phyloP scores from a whole-genome alignment of 2,329 filamentous ascomycete species.

The Fusarium torreyae region DNA sequence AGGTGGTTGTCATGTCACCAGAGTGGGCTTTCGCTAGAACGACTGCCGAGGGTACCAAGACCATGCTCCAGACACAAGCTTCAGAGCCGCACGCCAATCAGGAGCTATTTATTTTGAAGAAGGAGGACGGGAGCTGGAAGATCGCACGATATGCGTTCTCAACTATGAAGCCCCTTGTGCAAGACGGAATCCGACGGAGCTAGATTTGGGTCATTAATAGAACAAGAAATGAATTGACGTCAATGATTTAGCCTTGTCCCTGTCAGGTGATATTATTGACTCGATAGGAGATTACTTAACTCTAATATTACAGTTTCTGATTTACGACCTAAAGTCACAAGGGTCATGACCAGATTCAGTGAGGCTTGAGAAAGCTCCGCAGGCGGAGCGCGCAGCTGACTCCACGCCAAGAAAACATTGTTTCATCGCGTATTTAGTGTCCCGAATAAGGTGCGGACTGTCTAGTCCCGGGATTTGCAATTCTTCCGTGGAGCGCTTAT shows the following conservation, averaged over 20 bases:
- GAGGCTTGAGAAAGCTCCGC: background rate
- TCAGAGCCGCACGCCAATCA: background rate
- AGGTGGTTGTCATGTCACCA: background rate
- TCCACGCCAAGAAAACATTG: background rate
- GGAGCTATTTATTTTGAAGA: background rate
- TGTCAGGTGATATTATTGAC: too few species aligned
- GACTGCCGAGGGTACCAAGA: background rate
- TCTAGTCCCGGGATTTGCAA: slow-evolving; percentile 9
- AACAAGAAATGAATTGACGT: too few species aligned
- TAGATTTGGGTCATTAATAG: background rate
- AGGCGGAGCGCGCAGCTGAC: background rate
- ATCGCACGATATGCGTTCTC: slow-evolving; percentile 8
- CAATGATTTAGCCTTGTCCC: too few species aligned
- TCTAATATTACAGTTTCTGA: too few species aligned
- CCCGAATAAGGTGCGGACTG: slow-evolving; percentile 25
- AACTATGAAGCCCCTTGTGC: background rate
- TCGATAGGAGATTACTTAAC: too few species aligned
- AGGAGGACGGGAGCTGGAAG: background rate
- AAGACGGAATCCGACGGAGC: slow-evolving; percentile 1
- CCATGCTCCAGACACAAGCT: background rate
- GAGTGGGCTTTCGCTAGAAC: slow-evolving; percentile 6
- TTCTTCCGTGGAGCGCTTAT: slow-evolving; percentile 38
- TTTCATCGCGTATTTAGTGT: slow-evolving; percentile 6
- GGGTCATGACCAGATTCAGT: background rate
- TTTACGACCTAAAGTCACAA: too few species aligned